Evolutionary conservation across 2,329 filamentous ascomycete species (phyloP), one percentile per base, ranked within the genome.

Genomic region (Fusarium ramigenum): DNA sequence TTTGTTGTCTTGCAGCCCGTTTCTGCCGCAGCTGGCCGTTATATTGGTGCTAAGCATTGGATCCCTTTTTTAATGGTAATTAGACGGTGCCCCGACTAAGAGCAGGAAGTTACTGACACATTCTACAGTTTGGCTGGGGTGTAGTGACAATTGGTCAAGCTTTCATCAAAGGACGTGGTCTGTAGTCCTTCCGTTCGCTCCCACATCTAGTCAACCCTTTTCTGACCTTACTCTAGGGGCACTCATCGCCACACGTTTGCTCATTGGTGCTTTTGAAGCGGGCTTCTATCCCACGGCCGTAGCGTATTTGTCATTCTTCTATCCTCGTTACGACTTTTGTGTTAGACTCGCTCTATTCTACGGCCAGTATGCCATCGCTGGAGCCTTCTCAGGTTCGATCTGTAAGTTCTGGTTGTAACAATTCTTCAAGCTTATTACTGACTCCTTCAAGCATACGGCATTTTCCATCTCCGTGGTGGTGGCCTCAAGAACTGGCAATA

Each of bases 401-500:
- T 71, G 77, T 78, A 25, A 18, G 74, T 66, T 52, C 40, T 28
- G 12, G 46, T n/a, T 14, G 32, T 25, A 44, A 36, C 8, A 30
- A 37, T 58, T 42, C 34, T 37, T 50, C 34, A 30, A n/a, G 32
- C 37, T 46, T 25, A 49, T 32, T 40, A 54, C 69, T 67, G 32
- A 68, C 53, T 40, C 42, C 40, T 12, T 39, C 10, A 42, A 78
- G 77, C 77, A 47, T 79, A 79, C 43, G 77, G 75, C 60, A 74
- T 78, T 53, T 78, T 77, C 62, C 77, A 79, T 54, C 63, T 79
- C 56, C 69, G 68, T 43, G 34, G 64, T 15, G 70, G 77, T 5
- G 42, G 54, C 21, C 73, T 91, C 6, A 87, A 85, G 34, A 90
- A 90, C 18, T 93, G 90, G 90, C 83, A 89, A 15, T 91, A 89